phyloP scores from a whole-genome alignment of 768 basidiomycete species.

The Psilocybe cyanescens region DNA sequence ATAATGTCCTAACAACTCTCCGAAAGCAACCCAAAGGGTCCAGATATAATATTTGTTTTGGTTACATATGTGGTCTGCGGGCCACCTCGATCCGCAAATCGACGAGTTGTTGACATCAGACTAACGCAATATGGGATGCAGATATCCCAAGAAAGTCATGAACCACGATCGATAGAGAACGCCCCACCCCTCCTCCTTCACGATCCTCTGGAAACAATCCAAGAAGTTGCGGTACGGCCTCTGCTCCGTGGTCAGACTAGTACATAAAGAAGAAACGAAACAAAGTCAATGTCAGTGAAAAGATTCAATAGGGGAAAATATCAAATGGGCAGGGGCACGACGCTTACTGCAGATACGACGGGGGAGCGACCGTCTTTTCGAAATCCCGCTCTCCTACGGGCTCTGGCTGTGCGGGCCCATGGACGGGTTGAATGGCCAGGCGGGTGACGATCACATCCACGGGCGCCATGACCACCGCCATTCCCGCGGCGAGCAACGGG shows the following conservation, averaged over 20 bases:
- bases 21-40: no score
- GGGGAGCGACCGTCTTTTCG: constrained; percentile 9
- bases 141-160: constrained; percentile 17
- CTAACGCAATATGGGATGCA: constrained; percentile 5
- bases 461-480: constrained; percentile 6
- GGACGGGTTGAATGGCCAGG: constrained; percentile 16
- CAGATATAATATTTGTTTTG: no score
- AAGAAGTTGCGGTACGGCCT: constrained; percentile 14
- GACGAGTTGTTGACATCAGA: not conserved
- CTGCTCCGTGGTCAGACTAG: constrained; percentile 16
- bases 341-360: constrained; percentile 10
- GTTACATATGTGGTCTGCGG: no score
- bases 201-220: constrained; percentile 18
- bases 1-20: no score
- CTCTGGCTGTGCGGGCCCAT: not conserved
- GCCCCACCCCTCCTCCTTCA: constrained; percentile 21
- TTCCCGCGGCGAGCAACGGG: constrained; percentile 1
- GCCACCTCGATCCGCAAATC: no score
- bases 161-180: constrained; percentile 21
- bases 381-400: constrained; percentile 4
- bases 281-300: not conserved
- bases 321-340: no score
- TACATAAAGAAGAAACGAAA: not conserved
- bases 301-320: not conserved
- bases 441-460: constrained; percentile 18